Conservation (phyloP, 371 early-diverging fungal species). For the Paraphysoderma sedebokerense region DNA sequence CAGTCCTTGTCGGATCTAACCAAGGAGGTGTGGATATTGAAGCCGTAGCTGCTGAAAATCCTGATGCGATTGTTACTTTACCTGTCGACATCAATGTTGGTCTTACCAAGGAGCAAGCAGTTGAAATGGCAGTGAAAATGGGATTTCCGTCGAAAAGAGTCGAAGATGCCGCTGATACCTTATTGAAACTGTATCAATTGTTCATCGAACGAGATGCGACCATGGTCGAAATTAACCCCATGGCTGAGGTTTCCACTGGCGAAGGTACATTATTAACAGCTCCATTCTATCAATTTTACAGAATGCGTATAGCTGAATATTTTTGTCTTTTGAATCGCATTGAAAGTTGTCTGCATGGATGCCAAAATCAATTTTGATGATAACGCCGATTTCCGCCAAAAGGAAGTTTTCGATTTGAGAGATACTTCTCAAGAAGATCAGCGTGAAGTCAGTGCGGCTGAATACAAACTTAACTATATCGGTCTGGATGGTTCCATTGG, state of each 20-base stretch:
- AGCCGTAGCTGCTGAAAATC: slow-evolving; percentile 80
- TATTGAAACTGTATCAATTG: slow-evolving; percentile 82
- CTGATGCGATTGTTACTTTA: slow-evolving; percentile 76
- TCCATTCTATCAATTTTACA: neutral
- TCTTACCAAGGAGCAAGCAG: slow-evolving; percentile 39
- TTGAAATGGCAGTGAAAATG: slow-evolving; percentile 52
- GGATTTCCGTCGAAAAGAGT: slow-evolving; percentile 71
- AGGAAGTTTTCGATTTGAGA: slow-evolving; percentile 69
- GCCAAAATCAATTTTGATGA: slow-evolving; percentile 96
- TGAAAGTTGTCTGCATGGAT: slow-evolving; percentile 63
- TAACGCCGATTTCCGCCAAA: slow-evolving; percentile 94
- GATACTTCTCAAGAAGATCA: slow-evolving; percentile 92
- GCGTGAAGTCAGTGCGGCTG: slow-evolving; percentile 91
- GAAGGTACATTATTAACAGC: slow-evolving; percentile 36
- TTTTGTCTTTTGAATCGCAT: neutral
- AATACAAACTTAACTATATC: slow-evolving; percentile 96
- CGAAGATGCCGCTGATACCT: slow-evolving; percentile 77
- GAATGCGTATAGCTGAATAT: neutral
- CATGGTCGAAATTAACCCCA: slow-evolving; percentile 95
- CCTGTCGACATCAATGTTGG: slow-evolving; percentile 59
- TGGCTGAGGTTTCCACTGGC: slow-evolving; percentile 75
- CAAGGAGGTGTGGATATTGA: slow-evolving; percentile 98
- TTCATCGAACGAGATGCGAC: slow-evolving; percentile 94
- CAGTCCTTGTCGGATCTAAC: slow-evolving; percentile 84
- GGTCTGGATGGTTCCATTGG: slow-evolving; percentile 85